A percentile compares a stretch with the other conserved stretches of the same genome.
These are phyloP conservation scores for Pythium periplocum DNA, from an alignment of 352 stramenopile genomes.

Conservation along the genomic window DNA sequence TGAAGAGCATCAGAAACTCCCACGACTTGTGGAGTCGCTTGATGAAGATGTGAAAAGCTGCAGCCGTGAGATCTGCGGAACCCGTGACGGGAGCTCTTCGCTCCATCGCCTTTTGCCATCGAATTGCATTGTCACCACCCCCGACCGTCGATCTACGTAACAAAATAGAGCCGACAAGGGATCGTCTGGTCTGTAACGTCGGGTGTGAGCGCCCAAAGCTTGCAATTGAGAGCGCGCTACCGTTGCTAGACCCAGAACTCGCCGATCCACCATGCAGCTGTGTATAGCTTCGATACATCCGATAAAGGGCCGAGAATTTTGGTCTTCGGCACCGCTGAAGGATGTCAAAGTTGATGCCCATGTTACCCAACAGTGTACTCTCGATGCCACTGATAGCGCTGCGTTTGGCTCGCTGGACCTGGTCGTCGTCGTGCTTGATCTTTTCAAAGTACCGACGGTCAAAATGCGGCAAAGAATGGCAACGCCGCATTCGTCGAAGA, in stretches of 20 bases:
- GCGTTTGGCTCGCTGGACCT: background rate
- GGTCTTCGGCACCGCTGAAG: constrained; percentile 43
- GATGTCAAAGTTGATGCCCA: constrained; percentile 52
- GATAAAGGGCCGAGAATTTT: constrained; percentile 36
- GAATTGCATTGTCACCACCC: background rate
- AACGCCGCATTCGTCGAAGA: constrained; percentile 29
- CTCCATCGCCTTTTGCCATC: constrained; percentile 8
- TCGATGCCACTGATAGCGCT: constrained; percentile 18
- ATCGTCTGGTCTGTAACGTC: no score
- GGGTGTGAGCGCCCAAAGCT: no score
- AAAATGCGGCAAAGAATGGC: constrained; percentile 45
- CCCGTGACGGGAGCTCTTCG: background rate
- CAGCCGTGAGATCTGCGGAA: constrained; percentile 11
- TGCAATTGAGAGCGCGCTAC: background rate
- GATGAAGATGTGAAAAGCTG: constrained; percentile 37
- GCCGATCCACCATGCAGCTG: constrained; percentile 17
- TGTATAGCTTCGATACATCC: constrained; percentile 34
- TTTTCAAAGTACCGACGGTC: constrained; percentile 31
- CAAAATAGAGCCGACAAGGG: background rate
- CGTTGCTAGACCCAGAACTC: background rate
- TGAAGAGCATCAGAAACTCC: constrained; percentile 43
- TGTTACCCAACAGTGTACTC: constrained; percentile 15
- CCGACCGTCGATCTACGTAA: background rate
- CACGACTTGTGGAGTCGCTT: constrained; percentile 32
- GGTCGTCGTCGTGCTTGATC: constrained; percentile 22